Conservation (phyloP, 2,329 filamentous ascomycete species). For the Aspergillus sp. region DNA sequence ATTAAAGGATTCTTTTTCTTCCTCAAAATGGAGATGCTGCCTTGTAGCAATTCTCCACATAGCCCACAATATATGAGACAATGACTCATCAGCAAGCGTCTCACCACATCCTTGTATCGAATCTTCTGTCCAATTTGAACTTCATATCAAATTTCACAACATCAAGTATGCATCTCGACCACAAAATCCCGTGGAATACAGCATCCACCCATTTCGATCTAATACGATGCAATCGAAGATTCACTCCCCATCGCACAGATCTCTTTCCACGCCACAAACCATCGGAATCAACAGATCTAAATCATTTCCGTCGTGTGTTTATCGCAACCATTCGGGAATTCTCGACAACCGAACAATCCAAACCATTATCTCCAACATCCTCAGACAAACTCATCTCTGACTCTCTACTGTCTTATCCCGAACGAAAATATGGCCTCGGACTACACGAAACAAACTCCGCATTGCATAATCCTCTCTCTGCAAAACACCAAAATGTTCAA, state of each 20-base stretch:
- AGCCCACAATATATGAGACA: too few species aligned
- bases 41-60: too few species aligned
- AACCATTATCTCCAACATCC: background rate
- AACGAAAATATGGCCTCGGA: slow-evolving; percentile 2
- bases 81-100: too few species aligned
- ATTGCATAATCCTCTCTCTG: slow-evolving; percentile 1
- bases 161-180: slow-evolving; percentile 2
- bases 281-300: background rate
- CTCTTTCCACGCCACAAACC: background rate
- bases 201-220: background rate
- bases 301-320: background rate
- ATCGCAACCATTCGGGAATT: slow-evolving; percentile 1
- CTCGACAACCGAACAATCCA: background rate
- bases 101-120: too few species aligned
- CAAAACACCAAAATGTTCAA: background rate
- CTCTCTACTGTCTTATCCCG: background rate
- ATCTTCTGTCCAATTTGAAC: too few species aligned
- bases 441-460: slow-evolving; percentile 1
- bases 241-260: background rate
- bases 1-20: too few species aligned
- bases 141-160: too few species aligned
- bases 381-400: background rate
- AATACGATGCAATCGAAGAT: background rate
- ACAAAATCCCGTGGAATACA: slow-evolving; percentile 6
- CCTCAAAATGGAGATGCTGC: too few species aligned